Conservation (phyloP, 495 filamentous ascomycete genomes). For the Amniculicola lignicola region DNA sequence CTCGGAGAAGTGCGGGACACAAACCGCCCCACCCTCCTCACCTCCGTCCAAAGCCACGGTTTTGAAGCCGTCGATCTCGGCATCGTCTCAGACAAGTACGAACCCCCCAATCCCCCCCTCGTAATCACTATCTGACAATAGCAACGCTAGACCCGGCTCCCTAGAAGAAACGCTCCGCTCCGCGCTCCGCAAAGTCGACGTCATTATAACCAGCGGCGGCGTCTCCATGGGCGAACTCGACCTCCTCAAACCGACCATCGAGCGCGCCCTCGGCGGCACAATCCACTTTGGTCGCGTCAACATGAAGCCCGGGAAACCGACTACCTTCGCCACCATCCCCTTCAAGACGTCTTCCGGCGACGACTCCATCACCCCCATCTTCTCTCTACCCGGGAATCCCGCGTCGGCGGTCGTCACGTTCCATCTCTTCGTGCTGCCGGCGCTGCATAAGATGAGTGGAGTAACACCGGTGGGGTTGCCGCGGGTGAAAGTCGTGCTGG, state of each 20-base stretch:
- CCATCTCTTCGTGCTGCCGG: slow-evolving; percentile 88
- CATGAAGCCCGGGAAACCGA: slow-evolving; percentile 98
- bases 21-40: slow-evolving; percentile 81
- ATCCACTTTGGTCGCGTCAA: slow-evolving; percentile 95
- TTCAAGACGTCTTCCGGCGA: slow-evolving; percentile 47
- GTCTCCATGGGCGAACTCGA: slow-evolving; percentile 99
- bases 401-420: slow-evolving; percentile 90
- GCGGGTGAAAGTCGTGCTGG: slow-evolving; percentile 64
- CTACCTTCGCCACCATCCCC: slow-evolving; percentile 89
- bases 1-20: slow-evolving; percentile 89
- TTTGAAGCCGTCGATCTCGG: slow-evolving; percentile 82
- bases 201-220: slow-evolving; percentile 89
- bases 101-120: no score
- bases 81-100: slow-evolving; percentile 73
- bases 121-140: slow-evolving; percentile 7
- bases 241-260: slow-evolving; percentile 94
- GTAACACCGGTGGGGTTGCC: slow-evolving; percentile 63
- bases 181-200: slow-evolving; percentile 69
- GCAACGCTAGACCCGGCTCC: slow-evolving; percentile 50
- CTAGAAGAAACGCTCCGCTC: slow-evolving; percentile 73
- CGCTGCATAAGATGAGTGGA: slow-evolving; percentile 69
- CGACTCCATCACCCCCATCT: slow-evolving; percentile 66
- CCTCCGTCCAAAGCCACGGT: slow-evolving; percentile 69
- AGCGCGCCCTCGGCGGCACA: slow-evolving; percentile 81
- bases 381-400: slow-evolving; percentile 92